Base-by-base conservation (phyloP, 2,329 filamentous ascomycete genomes). In the Fusarium sp. region DNA sequence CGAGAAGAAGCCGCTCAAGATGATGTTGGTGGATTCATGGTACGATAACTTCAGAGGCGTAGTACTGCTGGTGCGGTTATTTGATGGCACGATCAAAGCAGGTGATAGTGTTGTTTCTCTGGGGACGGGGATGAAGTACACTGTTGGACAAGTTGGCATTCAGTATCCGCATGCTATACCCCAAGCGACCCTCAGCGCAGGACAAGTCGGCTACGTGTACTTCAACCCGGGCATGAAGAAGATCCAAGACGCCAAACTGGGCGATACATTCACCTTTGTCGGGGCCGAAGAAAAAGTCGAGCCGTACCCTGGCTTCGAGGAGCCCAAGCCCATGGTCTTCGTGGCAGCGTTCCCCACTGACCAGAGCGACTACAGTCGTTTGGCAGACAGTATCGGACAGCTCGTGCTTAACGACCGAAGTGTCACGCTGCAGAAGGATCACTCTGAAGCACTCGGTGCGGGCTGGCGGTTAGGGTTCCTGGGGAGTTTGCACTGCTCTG, bases 141-240 rank as follows among this genome's bases (percentile, higher is more conserved):
- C 91, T 13, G 95, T 98, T 10, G 96, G 96, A 20, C 96, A 99
- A 82, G 96, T 99, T 2, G 96, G 96, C 41, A 98, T 99, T 74
- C 96, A 98, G 89, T 94, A 98, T 79, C 96, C 96, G 0, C 88
- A 94, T 48, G 94, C 95, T 78, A 96, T 93, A 1, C 90, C 95
- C 1, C 95, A 98, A 82, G 90, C 88, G 4, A 86, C 91, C 13
- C 86, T 99, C 59, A 91, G 95, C 8, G 96, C 96, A 1, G 96
- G 96, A 2, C 96, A 99, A 83, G 94, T 99, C 6, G 96, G 96
- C 57, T 99, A 99, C 80, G 91, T 99, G 47, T 95, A 93, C 84
- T 98, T 99, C 87, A 99, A 98, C 79, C 96, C 96, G 1, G 96
- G 96, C 62, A 99, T 99, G 96, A 98, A 98, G 86, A 91, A 90